Percentiles rank a stretch among this genome's conserved stretches.
phyloP scores from a whole-genome alignment of 2,329 filamentous ascomycete species.

The Penicillium sp. region DNA sequence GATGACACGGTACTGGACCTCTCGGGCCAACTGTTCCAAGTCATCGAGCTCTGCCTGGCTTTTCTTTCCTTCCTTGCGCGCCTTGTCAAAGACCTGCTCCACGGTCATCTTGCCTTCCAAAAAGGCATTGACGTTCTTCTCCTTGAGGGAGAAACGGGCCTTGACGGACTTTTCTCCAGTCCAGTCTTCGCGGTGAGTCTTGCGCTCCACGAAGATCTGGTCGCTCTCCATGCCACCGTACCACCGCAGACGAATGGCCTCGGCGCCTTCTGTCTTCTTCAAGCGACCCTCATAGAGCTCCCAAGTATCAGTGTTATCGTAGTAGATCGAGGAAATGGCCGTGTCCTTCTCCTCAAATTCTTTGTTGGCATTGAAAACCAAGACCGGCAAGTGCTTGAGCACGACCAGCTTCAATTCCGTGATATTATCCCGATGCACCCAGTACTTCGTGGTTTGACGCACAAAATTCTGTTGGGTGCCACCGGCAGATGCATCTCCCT shows the following conservation, averaged over 20 bases:
- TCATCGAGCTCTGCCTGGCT: constrained; percentile 85
- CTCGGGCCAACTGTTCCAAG: constrained; percentile 83
- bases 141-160: constrained; percentile 89
- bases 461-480: constrained; percentile 94
- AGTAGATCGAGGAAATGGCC: constrained; percentile 98
- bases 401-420: constrained; percentile 98
- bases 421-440: constrained; percentile 98
- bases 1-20: constrained; percentile 91
- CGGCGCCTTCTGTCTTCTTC: constrained; percentile 96
- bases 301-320: constrained; percentile 91
- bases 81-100: constrained; percentile 91
- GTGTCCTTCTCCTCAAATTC: constrained; percentile 89
- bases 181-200: constrained; percentile 98
- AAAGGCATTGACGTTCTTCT: constrained; percentile 95
- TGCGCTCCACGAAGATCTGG: constrained; percentile 94
- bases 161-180: constrained; percentile 99
- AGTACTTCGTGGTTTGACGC: constrained; percentile 97
- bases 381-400: constrained; percentile 91
- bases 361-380: constrained; percentile 97
- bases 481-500: constrained; percentile 88
- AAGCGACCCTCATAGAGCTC: constrained; percentile 90
- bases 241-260: constrained; percentile 94
- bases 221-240: constrained; percentile 96
- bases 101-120: constrained; percentile 82
- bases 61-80: constrained; percentile 92